Evolutionary conservation across 768 basidiomycete species (phyloP).

Genomic region (Russula abietina): DNA sequence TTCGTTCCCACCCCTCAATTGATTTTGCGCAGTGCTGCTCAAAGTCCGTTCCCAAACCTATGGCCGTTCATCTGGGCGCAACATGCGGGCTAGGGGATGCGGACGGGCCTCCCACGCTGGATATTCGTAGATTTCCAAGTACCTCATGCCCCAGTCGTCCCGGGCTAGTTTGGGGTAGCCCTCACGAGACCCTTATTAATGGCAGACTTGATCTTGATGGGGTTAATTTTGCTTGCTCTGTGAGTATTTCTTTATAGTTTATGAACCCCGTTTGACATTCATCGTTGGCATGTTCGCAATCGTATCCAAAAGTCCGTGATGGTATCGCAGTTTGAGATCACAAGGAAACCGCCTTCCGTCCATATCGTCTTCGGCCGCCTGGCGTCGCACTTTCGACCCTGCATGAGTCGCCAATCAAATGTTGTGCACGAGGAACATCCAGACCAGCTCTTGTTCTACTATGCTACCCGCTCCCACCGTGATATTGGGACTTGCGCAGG

Average conservation of each 20-base stretch:
- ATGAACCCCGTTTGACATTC: background rate
- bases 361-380: background rate
- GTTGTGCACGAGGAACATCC: background rate
- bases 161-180: background rate
- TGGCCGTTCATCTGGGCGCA: background rate
- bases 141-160: background rate
- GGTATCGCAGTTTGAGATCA: background rate
- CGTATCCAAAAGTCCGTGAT: slow-evolving; percentile 12
- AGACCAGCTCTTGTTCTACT: background rate
- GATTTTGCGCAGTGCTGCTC: background rate
- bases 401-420: background rate
- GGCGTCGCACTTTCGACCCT: background rate
- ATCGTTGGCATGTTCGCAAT: background rate
- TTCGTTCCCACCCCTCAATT: background rate
- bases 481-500: background rate
- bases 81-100: background rate
- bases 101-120: background rate
- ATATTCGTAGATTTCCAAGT: background rate
- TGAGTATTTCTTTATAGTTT: background rate
- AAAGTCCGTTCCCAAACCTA: slow-evolving; percentile 4
- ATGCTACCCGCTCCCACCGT: background rate
- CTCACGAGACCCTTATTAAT: background rate
- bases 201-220: background rate
- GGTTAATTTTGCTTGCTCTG: background rate
- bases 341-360: background rate